Conservation (phyloP, 1,139 yeast genomes). For the Lodderomyces beijingensis region DNA sequence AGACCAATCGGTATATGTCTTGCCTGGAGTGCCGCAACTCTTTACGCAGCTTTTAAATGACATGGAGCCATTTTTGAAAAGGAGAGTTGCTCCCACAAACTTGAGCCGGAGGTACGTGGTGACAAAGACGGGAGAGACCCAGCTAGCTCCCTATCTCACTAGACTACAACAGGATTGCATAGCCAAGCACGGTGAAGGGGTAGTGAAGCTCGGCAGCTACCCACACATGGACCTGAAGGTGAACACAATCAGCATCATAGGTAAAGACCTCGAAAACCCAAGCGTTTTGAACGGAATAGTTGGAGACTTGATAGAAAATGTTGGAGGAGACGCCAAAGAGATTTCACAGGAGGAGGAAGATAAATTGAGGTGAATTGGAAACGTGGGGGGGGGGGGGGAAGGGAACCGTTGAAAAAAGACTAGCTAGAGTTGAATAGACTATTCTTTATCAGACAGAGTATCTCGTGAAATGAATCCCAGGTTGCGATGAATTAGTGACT, state of each 20-base stretch:
- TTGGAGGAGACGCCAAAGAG: conserved; percentile 49
- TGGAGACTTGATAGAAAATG: conserved; percentile 35
- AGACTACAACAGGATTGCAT: conserved; percentile 47
- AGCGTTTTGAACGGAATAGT: conserved; percentile 42
- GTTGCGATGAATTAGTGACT: no score
- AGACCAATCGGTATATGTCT: conserved; percentile 56
- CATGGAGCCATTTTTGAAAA: conserved; percentile 22
- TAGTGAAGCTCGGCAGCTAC: conserved; percentile 73
- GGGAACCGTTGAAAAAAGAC: no score
- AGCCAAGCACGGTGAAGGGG: conserved; percentile 25
- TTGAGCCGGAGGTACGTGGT: conserved; percentile 54
- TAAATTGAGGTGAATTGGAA: conserved; percentile 1
- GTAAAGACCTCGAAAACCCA: conserved; percentile 36
- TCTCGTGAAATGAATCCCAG: no score
- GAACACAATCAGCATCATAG: conserved; percentile 71
- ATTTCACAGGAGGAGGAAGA: conserved; percentile 55
- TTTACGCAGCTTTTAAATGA: conserved; percentile 49
- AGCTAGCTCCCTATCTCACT: conserved; percentile 61
- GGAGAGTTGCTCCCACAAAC: conserved; percentile 22
- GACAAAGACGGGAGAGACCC: conserved; percentile 59
- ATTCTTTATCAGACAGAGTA: no score
- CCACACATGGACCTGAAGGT: conserved; percentile 67
- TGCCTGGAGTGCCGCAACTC: conserved; percentile 81
- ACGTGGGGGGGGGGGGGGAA: no score
- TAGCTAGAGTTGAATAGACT: no score